These are phyloP conservation scores for Gyrodon lividus DNA, from an alignment of 768 basidiomycete species.

Conservation along the genomic window DNA sequence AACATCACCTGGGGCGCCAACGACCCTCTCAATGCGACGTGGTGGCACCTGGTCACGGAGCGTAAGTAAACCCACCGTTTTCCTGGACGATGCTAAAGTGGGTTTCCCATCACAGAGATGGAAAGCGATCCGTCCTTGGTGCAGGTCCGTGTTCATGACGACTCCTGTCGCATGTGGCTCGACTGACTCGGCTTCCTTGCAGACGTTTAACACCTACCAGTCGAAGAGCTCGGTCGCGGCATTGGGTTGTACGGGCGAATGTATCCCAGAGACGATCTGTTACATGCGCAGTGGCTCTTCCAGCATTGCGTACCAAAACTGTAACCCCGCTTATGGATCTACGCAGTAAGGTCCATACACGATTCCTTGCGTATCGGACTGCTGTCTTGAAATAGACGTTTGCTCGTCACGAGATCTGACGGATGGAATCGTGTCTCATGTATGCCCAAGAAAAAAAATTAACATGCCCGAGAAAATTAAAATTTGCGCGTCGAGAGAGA, in stretches of 20 bases:
- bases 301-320: constrained; percentile 56
- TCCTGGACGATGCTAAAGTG: neutral
- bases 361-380: no score
- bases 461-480: no score
- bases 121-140: constrained; percentile 20
- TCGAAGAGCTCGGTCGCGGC: constrained; percentile 62
- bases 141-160: constrained; percentile 11
- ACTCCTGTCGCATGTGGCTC: neutral
- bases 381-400: no score
- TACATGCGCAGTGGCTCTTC: constrained; percentile 72
- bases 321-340: constrained; percentile 60
- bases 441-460: no score
- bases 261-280: constrained; percentile 61
- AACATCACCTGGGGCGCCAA: constrained; percentile 51
- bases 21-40: constrained; percentile 74
- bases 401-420: no score
- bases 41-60: constrained; percentile 78
- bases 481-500: no score
- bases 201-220: constrained; percentile 67
- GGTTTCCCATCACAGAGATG: constrained; percentile 16
- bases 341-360: constrained; percentile 37
- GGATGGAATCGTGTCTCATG: no score
- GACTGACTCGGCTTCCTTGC: neutral
- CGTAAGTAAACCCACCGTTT: constrained; percentile 34
- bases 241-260: constrained; percentile 54